These are phyloP conservation scores for Melastoma candidum DNA, from an alignment of 441 rosid species.

Conservation along the genomic window DNA sequence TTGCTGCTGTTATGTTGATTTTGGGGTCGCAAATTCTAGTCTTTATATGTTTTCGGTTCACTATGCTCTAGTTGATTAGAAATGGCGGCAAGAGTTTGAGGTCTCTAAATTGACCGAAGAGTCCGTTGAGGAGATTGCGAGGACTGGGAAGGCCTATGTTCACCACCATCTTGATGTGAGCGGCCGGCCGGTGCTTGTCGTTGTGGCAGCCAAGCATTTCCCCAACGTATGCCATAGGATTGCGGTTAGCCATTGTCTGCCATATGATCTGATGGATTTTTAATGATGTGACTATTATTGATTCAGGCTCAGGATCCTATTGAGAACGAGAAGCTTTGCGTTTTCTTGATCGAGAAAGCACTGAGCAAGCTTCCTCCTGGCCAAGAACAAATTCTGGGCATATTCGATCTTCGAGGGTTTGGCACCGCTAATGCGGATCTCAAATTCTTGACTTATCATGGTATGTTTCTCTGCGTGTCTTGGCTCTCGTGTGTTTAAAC, in stretches of 20 bases:
- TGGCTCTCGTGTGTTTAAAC: no score
- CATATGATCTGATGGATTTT: no score
- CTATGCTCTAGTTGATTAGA: constrained; percentile 25
- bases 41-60: constrained; percentile 28
- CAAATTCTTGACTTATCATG: constrained; percentile 63
- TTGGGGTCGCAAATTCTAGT: no score
- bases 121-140: constrained; percentile 42
- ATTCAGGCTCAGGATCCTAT: constrained; percentile 51
- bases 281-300: no score
- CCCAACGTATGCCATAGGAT: constrained; percentile 46
- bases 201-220: constrained; percentile 73
- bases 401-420: constrained; percentile 73
- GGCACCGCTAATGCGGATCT: constrained; percentile 63
- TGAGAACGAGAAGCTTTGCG: constrained; percentile 74
- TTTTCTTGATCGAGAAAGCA: constrained; percentile 68
- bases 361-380: constrained; percentile 66
- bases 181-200: constrained; percentile 70
- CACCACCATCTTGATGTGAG: constrained; percentile 63
- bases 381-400: constrained; percentile 62
- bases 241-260: not conserved
- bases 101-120: constrained; percentile 66
- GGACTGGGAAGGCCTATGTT: constrained; percentile 74
- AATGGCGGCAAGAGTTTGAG: constrained; percentile 80
- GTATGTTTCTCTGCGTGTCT: constrained; percentile 26
- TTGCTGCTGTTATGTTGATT: not conserved